Conservation (phyloP, 1,139 yeast genomes). For the Pichia sp. region DNA sequence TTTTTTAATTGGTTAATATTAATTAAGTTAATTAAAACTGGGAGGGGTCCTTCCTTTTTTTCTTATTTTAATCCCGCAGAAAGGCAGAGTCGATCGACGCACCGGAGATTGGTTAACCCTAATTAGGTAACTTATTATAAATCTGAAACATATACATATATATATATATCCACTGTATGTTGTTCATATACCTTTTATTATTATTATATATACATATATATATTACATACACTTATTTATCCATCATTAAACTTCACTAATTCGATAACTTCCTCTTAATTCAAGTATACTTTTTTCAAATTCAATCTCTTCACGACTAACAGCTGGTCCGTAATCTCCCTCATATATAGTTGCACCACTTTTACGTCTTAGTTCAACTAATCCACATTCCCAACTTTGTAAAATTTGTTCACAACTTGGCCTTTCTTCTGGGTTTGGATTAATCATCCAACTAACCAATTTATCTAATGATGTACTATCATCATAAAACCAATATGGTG, state of each 20-base stretch:
- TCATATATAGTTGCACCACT: slow-evolving; percentile 96
- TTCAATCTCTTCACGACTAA: slow-evolving; percentile 33
- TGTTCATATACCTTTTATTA: too few relatives aligned
- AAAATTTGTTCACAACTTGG: slow-evolving; percentile 73
- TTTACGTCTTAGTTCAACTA: slow-evolving; percentile 76
- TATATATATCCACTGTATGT: too few relatives aligned
- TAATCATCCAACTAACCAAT: slow-evolving; percentile 82
- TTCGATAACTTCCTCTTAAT: slow-evolving; percentile 3
- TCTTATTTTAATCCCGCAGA: too few relatives aligned
- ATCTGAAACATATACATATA: too few relatives aligned
- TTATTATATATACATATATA: background rate
- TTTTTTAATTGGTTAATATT: too few relatives aligned
- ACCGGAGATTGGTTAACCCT: too few relatives aligned
- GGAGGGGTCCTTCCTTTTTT: too few relatives aligned
- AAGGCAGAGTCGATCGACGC: too few relatives aligned
- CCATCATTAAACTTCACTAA: slow-evolving; percentile 2
- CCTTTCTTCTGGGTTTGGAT: slow-evolving; percentile 77
- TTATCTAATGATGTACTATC: slow-evolving; percentile 70
- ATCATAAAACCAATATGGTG: slow-evolving; percentile 75
- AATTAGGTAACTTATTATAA: too few relatives aligned
- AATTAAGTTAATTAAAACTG: too few relatives aligned
- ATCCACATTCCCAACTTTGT: slow-evolving; percentile 62
- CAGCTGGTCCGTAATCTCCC: slow-evolving; percentile 84
- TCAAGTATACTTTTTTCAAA: slow-evolving; percentile 1
- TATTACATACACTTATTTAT: too few relatives aligned